Percentiles rank a stretch among this genome's conserved stretches.
Conservation (phyloP, 2,329 filamentous ascomycete species). For the Lasiodiplodia hormozganensis region DNA sequence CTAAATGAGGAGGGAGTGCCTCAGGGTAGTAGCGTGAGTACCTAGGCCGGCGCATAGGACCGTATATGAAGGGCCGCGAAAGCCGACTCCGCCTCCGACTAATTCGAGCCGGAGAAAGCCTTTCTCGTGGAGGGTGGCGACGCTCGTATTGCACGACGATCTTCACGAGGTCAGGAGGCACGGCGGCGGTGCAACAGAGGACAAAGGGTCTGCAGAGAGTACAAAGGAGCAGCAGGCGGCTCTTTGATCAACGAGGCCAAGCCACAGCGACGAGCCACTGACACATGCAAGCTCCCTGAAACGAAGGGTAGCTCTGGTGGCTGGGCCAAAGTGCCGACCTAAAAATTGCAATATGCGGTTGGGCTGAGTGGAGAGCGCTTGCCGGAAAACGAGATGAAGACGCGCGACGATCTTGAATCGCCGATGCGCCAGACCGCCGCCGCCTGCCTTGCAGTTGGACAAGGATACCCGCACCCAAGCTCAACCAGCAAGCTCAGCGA, state of each 20-base stretch:
- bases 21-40: not conserved
- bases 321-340: not conserved
- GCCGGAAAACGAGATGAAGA: slow-evolving; percentile 25
- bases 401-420: slow-evolving; percentile 21
- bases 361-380: not conserved
- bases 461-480: not conserved
- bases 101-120: not conserved
- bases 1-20: not conserved
- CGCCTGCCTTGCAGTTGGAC: not conserved
- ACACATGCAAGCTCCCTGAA: slow-evolving; percentile 13
- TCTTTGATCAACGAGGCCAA: slow-evolving; percentile 10
- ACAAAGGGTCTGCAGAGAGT: not conserved
- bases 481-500: slow-evolving; percentile 10
- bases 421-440: slow-evolving; percentile 8
- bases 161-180: slow-evolving; percentile 9
- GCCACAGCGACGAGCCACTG: slow-evolving; percentile 22
- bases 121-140: not conserved
- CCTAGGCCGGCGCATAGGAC: not conserved
- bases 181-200: not conserved
- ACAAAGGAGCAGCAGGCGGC: not conserved
- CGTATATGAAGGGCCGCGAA: not conserved
- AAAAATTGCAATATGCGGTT: slow-evolving; percentile 13
- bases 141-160: slow-evolving; percentile 4
- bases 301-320: not conserved
- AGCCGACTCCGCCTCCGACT: not conserved